A percentile compares a stretch with the other conserved stretches of the same genome.
phyloP scores from a whole-genome alignment of 495 filamentous ascomycete genomes.

The Neurospora sublineolata region DNA sequence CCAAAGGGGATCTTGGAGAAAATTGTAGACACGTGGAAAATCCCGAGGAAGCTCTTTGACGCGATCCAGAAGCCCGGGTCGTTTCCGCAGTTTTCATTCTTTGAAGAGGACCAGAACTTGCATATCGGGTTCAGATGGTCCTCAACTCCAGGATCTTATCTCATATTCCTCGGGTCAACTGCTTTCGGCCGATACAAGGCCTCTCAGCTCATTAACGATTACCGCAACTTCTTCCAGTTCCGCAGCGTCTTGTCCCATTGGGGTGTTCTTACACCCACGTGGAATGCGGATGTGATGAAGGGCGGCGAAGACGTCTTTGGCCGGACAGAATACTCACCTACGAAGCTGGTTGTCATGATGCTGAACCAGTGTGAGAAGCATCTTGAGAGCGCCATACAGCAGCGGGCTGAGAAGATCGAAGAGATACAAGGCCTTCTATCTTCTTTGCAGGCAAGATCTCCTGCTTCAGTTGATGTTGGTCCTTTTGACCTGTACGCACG shows the following conservation, averaged over 20 bases:
- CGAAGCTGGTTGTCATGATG: background rate
- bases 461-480: accelerated
- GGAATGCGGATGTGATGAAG: background rate
- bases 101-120: background rate
- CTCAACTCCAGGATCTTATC: background rate
- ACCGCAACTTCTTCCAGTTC: background rate
- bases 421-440: background rate
- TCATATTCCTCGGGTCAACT: background rate
- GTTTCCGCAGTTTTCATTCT: background rate
- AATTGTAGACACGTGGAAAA: background rate
- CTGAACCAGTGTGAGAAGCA: background rate
- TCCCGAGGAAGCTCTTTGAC: background rate
- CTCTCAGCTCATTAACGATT: too few relatives aligned
- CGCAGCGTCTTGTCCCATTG: background rate
- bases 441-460: accelerated
- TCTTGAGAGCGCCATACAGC: background rate
- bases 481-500: background rate
- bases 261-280: background rate
- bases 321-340: accelerated
- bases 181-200: background rate
- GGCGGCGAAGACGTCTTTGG: background rate
- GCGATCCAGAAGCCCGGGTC: background rate
- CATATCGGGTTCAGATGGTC: background rate
- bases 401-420: background rate
- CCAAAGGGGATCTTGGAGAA: background rate